phyloP scores from a whole-genome alignment of 1,284 basidiomycete genomes.

The Tilletiopsis washingtonensis region DNA sequence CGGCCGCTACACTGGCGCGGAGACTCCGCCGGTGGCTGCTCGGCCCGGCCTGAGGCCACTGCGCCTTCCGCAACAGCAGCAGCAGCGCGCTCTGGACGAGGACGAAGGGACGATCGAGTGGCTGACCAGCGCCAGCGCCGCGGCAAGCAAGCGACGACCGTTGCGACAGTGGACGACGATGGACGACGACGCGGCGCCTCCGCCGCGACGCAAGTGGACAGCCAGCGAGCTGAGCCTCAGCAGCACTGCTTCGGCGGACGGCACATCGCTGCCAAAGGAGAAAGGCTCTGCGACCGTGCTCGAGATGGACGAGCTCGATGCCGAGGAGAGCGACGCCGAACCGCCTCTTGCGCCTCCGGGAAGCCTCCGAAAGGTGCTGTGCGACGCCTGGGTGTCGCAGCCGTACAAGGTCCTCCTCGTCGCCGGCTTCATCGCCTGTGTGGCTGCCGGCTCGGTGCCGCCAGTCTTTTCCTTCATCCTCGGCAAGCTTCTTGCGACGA shows the following conservation, averaged over 20 bases:
- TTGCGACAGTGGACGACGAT: no score
- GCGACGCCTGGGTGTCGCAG: constrained; percentile 62
- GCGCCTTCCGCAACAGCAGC: background rate
- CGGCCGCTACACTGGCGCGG: background rate
- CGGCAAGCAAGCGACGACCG: no score
- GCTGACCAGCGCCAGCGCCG: no score
- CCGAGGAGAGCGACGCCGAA: background rate
- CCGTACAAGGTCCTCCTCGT: constrained; percentile 65
- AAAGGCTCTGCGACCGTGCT: no score
- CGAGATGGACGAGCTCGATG: background rate
- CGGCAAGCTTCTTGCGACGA: constrained; percentile 63
- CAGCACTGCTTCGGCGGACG: background rate
- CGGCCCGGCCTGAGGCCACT: background rate
- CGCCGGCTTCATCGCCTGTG: constrained; percentile 55
- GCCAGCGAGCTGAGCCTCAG: background rate
- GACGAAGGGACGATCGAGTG: background rate
- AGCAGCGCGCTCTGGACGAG: background rate
- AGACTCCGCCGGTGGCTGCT: background rate
- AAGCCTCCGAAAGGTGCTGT: constrained; percentile 48
- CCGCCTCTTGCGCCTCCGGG: background rate
- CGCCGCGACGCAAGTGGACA: background rate
- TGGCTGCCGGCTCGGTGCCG: constrained; percentile 71
- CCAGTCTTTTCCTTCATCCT: constrained; percentile 87
- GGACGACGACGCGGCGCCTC: no score
- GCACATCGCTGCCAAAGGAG: no score